Base-by-base conservation (phyloP, 352 stramenopile species). In the Phytopythium delawarense region DNA sequence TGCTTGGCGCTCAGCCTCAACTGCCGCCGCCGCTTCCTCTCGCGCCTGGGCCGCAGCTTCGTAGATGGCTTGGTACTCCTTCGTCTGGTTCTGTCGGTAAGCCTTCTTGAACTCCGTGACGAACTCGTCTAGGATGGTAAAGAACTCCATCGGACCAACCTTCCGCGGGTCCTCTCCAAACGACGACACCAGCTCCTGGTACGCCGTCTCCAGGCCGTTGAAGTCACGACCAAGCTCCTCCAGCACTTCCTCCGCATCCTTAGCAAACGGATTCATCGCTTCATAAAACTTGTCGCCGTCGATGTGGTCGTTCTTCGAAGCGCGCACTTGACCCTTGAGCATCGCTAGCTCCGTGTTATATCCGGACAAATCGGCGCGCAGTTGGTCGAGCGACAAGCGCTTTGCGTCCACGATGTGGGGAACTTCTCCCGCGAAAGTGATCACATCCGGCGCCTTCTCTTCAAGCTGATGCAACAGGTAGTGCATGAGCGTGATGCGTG, bases 51-150 rank as follows among this genome's bases (percentile, higher is more conserved):
- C 69, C 15, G 80, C 80, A 45, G 70, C 74, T n/a, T 92, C 81
- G 32, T 89, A 95, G 46, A 93, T 91, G 2, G 76, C 55, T 56
- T 91, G 77, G 54, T 86, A 91, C 63, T 95, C 86, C 65, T 95
- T 95, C 7, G 83, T 92, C 55, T 95, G 86, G 45, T 95, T 95
- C 64, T 92, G 81, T 34, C 86, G 84, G 49, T 92, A 95, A 0
- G 86, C 86, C 61, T 95, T 95, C 69, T 95, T 95, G 63, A 95
- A 92, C 53, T 93, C 87, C 2, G 69, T 87, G 42, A 91, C 78
- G 59, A 95, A 95, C 57, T 94, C 83, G 52, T 94, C 81, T 48
- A 95, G 25, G 57, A 92, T 89, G 15, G 75, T 71, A 50, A 95
- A 95, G 57, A 94, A 95, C 25, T 93, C 84, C 63, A 88, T 92